Base-by-base conservation (phyloP, 176 grass and related monocot genomes). In the Paspalum notatum region DNA sequence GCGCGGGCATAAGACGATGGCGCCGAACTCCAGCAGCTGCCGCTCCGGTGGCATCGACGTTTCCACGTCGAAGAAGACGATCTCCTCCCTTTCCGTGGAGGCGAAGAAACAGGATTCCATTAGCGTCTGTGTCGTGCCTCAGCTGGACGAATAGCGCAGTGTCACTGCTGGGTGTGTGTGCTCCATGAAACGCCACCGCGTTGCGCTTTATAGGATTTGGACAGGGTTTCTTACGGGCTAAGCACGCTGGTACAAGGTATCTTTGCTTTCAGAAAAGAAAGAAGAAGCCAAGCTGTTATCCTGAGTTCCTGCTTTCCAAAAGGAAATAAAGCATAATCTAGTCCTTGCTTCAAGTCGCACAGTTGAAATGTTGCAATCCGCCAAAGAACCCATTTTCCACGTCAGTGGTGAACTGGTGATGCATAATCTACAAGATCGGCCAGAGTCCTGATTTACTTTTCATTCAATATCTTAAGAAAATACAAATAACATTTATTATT, bases 31-130 rank as follows among this genome's bases (percentile, higher is more conserved):
- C 51, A 98, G 92, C 38, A 98, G 77, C n/a, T 80, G 76, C 51
- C 80, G 75, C 42, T 78, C 44, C 68, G 79, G 52, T 76, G 85
- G 92, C 57, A 87, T 73, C 17, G 95, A 85, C 11, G 91, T 97
- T 85, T 94, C 91, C 57, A 94, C 72, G 83, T 97, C 91, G 64
- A 94, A 92, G 85, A 97, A 97, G 21, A 88, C 95, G 66, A 97
- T 94, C 91, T 94, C 85, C 47, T 50, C 25, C 26, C 46, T 32
- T 9, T 32, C 67, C 8, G 16, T 1, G 3, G 46, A 14, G 7
- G 25, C 7, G 26, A 32, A 32, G 32, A 32, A 32, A 32, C 2
- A 32, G 32, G 32, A 32, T 3, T 32, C 32, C 32, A 32, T 32
- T 32, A 32, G 32, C 3, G 32, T 32, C 32, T 32, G 32, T 32